Evolutionary conservation across 805 yeast genomes (phyloP).

Genomic region (Saccharomycopsis microspora): DNA sequence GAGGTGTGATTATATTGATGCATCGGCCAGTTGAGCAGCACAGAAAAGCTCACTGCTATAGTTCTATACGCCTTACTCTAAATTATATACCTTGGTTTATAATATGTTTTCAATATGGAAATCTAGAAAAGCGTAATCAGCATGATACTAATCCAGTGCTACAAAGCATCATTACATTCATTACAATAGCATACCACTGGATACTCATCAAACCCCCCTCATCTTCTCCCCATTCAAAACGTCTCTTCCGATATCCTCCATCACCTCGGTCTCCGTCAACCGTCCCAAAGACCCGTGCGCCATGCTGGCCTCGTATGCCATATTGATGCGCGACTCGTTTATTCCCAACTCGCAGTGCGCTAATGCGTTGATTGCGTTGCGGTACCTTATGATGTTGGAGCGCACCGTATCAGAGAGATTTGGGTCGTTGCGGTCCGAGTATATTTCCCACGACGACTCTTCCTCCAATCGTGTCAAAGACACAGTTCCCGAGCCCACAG

Average conservation of each 20-base stretch:
- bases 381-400: conserved; percentile 72
- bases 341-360: conserved; percentile 82
- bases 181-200: too few species aligned
- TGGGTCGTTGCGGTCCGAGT: conserved; percentile 76
- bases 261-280: conserved; percentile 59
- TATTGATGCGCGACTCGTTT: conserved; percentile 64
- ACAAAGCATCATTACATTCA: too few species aligned
- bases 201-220: conserved; percentile 38
- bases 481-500: conserved; percentile 47
- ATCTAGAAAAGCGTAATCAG: too few species aligned
- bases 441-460: conserved; percentile 91
- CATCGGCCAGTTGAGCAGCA: too few species aligned
- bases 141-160: too few species aligned
- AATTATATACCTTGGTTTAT: too few species aligned
- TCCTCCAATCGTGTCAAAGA: conserved; percentile 81
- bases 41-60: too few species aligned
- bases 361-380: conserved; percentile 72
- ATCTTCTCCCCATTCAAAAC: conserved; percentile 61
- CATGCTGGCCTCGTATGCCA: conserved; percentile 85
- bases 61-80: too few species aligned
- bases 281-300: conserved; percentile 62
- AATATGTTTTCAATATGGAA: too few species aligned
- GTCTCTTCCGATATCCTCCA: conserved; percentile 64
- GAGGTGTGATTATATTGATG: too few species aligned
- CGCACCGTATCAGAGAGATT: conserved; percentile 49